Base-by-base conservation (phyloP, 2,329 filamentous ascomycete species). In the Colletotrichum eleusines region DNA sequence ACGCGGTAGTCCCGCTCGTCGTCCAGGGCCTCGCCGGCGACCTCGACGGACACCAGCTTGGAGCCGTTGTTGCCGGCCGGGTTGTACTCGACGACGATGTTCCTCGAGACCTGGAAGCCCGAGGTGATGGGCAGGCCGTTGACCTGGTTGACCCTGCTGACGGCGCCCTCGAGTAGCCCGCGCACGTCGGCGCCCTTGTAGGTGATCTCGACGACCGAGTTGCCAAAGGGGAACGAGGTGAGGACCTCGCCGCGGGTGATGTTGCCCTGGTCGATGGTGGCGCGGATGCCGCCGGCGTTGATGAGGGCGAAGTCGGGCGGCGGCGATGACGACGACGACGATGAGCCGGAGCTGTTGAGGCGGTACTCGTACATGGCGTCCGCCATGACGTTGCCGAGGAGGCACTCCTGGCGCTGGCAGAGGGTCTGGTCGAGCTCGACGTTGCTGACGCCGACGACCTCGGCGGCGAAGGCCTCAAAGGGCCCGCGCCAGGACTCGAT, bases 211-310 rank as follows among this genome's bases (percentile, higher is more conserved):
- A 90, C 88, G 26, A 92, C 83, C 54, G 89, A 83, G 78, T 92
- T 92, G 65, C 88, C 87, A 73, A 92, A 92, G 48, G 90, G 90
- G 79, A 92, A 92, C 0, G 88, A 84, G 0, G 88, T 91, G 2
- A 91, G 81, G 6, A 91, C 86, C 71, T 90, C 85, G 63, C 89
- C 89, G 44, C 89, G 87, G 4, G 89, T 92, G 75, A 92, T 86
- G 63, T 86, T 78, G 12, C 90, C 90, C 23, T 80, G 77, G 51
- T 89, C 88, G 62, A 92, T 92, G 44, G 86, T 88, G 3, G 89
- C 88, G 26, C 90, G 88, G 63, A 92, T 85, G 35, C 89, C 89
- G 18, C 90, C 90, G 1, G 87, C 86, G 77, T 92, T 92, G 79
- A 89, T 87, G 58, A 92, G 78, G 1, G 88, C 88, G 69, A 91